Evolutionary conservation across 352 stramenopile genomes (phyloP), one percentile per base, ranked within the genome.

Genomic region (Phytopythium vexans): DNA sequence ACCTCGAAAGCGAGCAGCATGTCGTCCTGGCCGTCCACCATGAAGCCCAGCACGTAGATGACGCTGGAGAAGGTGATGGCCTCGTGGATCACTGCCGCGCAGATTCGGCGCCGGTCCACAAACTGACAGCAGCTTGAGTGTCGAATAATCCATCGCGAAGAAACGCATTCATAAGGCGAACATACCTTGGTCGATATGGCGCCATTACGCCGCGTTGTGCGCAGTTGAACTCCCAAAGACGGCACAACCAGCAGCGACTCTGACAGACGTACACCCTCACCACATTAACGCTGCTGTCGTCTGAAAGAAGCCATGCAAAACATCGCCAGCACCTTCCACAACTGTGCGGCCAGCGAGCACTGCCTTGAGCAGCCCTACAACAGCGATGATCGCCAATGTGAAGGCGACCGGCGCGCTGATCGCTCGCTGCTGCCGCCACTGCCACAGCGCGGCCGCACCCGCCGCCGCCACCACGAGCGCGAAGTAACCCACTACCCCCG

Each of bases 1-100:
- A 92, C 84, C 78, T 94, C 70, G 58, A 90, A 95, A 3, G 81
- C 70, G 15, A 93, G 57, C 49, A 89, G 59, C 82, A 93, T 93
- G 16, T 74, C 60, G 27, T 68, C 62, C 41, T 88, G 64, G 15
- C 70, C 72, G 15, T 88, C 51, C n/a, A 90, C 64, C 74, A 91
- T 79, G 39, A 95, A 78, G 11, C 84, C 85, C 35, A 95, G 52
- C 52, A 77, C 89, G 64, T 95, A 95, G 14, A 92, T 77, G 0
- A 93, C 85, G 43, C 82, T 76, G 16, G 68, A 73, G 45, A 93
- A 91, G 32, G 70, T 82, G 42, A 95, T 93, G 4, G 72, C 81
- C 56, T 95, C 85, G 56, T 92, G 92, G 60, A 95, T 62, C 10
- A 89, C 73, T 39, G 93, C 80, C 1, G 81, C 82, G 31, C 66